These are phyloP conservation scores for Glutinoglossum americanum DNA, from an alignment of 495 filamentous ascomycete genomes.

Conservation along the genomic window DNA sequence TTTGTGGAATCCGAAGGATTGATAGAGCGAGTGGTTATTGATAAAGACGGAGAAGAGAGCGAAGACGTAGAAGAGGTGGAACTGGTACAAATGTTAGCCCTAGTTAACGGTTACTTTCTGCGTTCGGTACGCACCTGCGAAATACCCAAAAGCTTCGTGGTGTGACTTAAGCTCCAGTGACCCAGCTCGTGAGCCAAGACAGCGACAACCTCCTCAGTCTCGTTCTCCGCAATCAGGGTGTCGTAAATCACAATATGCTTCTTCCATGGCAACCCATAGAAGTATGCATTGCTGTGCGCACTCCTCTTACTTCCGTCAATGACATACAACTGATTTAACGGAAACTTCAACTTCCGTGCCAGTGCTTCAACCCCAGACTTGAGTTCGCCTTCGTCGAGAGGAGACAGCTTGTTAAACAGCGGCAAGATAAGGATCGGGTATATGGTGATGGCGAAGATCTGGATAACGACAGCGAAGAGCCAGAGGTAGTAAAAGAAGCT, in stretches of 20 bases:
- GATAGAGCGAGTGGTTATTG: constrained; percentile 78
- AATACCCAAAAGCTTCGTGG: constrained; percentile 75
- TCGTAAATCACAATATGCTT: constrained; percentile 99
- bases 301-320: constrained; percentile 96
- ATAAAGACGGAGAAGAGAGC: constrained; percentile 91
- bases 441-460: constrained; percentile 84
- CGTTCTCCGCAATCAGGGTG: constrained; percentile 86
- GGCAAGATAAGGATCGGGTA: constrained; percentile 90
- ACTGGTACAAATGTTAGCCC: constrained; percentile 19
- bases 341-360: constrained; percentile 71
- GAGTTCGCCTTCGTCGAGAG: constrained; percentile 63
- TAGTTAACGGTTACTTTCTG: constrained; percentile 12
- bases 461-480: constrained; percentile 71
- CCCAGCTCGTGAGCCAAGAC: constrained; percentile 90
- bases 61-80: constrained; percentile 92
- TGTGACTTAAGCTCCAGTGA: constrained; percentile 91
- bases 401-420: constrained; percentile 94
- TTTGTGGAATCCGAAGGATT: constrained; percentile 72
- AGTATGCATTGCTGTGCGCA: constrained; percentile 95
- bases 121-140: constrained; percentile 38
- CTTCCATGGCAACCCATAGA: constrained; percentile 96
- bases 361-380: constrained; percentile 76
- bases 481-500: constrained; percentile 96
- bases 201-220: constrained; percentile 77
- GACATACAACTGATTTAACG: constrained; percentile 72